Base-by-base conservation (phyloP, 257 asterid genomes). In the Solanum phureja region DNA sequence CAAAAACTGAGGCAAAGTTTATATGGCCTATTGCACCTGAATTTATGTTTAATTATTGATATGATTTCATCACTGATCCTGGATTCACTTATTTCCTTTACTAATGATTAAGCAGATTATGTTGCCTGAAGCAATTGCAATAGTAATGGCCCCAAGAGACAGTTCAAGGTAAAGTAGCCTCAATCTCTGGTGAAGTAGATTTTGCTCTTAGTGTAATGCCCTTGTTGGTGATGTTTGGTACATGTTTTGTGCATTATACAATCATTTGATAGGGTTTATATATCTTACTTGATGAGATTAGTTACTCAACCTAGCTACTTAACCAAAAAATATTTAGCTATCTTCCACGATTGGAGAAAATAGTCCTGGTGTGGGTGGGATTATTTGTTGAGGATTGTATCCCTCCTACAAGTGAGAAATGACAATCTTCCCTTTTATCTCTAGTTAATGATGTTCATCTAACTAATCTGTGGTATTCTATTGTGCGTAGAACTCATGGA, bases 141-240 rank as follows among this genome's bases (percentile, higher is more conserved):
- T 97, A 87, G 99, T 97, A 91, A 94, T 97, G 99, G 99, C 99
- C 83, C 99, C 98, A 13, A 93, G 89, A 89, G 99, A 97, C 90
- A 82, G 91, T 89, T 95, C 98, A 73, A 94, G 93, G 99, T 96
- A 85, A 83, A 52, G 42, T 72, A 23, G 56, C 12, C 29, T 71
- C 29, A 73, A 27, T 72, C 68, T 37, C 72, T 72, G 56, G 31
- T 84, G 37, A 49, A 79, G 42, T 34, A 69, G 68, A 83, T 73
- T 49, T n/a, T 35, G 8, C 27, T 29, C 49, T 83, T 83, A 33
- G 29, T 82, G 69, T 6, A 29, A 49, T 49, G 24, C 71, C 29
- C 0, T 52, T 81, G 2, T 49, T 29, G 31, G 86, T 82, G 38
- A 81, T 10, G 14, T 46, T 81, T 27, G 85, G 68, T 81, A 46